Evolutionary conservation across 257 asterid species (phyloP), one percentile per base, ranked within the genome.

Genomic region (Nicotiana paniculata): DNA sequence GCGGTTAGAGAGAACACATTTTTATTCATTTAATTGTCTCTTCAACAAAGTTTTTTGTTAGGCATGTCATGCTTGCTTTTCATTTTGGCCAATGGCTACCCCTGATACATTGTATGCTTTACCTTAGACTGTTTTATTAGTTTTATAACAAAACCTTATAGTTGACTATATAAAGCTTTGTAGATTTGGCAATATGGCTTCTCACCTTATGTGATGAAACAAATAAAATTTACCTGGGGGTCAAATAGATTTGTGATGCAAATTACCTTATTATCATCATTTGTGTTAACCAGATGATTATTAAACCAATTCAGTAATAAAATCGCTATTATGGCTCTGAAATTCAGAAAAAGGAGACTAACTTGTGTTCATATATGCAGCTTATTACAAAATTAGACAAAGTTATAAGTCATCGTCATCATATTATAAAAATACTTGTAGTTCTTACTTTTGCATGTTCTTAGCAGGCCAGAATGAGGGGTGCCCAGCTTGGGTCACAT

Each of bases 401-500:
- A 75, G 58, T 53, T 53, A 13, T 8, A 75, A 26, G 26, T 51
- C 79, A 26, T 26, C 53, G 46, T 43, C 24, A 46, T 48, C 79
- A 74, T 72, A 3, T 39, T 5, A 43, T 48, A 28, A 51, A 55
- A 48, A 75, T 15, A 51, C 46, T 4, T 21, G 12, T 26, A 74
- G 21, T 43, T 43, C 78, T 43, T 26, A 26, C 63, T 3, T 74
- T 15, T 75, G 26, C 43, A 51, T 51, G 46, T 65, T 63, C 85
- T 86, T 82, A 76, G 88, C 91, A 91, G 97, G 81, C 85, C 11
- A 88, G 86, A 83, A 91, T 88, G 93, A 85, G 90, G 89, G 92
- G 90, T 51, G 78, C 78, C 77, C 92, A 89, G 82, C 84, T n/a
- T 65, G 92, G 87, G 81, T 43, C 87, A 81, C 97, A 93, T 84